A percentile compares a stretch with the other conserved stretches of the same genome.
Evolutionary conservation across 805 yeast species (phyloP).

Genomic region (Candida vartiovaarae): DNA sequence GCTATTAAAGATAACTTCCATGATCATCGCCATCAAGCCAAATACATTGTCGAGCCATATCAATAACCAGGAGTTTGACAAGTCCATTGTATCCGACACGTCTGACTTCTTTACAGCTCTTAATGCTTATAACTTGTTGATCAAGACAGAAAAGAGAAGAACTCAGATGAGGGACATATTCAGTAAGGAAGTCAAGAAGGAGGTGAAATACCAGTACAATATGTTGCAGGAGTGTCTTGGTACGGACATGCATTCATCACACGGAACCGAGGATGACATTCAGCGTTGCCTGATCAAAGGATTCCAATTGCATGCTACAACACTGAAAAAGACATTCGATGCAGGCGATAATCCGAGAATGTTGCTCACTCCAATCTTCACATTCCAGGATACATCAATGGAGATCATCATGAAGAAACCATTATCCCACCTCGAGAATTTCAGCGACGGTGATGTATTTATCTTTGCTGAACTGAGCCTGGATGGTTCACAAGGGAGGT

Average conservation of each 20-base stretch:
- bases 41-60: constrained; percentile 5
- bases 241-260: background rate
- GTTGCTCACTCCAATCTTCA: background rate
- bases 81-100: constrained; percentile 1
- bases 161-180: constrained; percentile 3
- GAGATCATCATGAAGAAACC: constrained; percentile 1
- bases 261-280: background rate
- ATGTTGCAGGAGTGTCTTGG: background rate
- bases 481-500: background rate
- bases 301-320: constrained; percentile 1
- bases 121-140: constrained; percentile 3
- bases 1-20: constrained; percentile 1
- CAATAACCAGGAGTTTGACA: constrained; percentile 2
- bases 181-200: background rate
- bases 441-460: constrained; percentile 1
- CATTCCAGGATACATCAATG: background rate
- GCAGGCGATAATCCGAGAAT: background rate
- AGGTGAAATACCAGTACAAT: constrained; percentile 23
- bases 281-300: background rate
- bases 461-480: background rate
- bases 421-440: background rate
- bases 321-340: background rate
- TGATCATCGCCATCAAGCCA: constrained; percentile 1
- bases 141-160: background rate
- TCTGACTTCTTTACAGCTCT: constrained; percentile 9